phyloP scores from a whole-genome alignment of 371 early-diverging fungal species.

The Rhizopus arrhizus region DNA sequence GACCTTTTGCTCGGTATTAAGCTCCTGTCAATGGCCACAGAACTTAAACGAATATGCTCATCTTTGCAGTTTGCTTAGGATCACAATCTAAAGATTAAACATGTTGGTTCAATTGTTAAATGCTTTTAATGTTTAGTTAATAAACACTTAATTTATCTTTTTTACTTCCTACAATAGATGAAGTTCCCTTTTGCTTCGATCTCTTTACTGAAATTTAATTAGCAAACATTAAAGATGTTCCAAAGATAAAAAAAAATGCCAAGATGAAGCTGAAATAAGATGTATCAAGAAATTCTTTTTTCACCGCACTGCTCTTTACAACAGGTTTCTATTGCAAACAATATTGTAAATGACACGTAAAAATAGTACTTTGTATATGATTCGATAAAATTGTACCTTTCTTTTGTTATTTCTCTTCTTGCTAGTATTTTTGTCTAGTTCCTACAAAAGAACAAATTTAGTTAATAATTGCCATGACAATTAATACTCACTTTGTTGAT shows the following conservation, averaged over 20 bases:
- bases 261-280: not conserved
- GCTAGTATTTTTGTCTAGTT: too few species aligned
- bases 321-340: not conserved
- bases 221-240: not conserved
- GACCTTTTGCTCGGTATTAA: slow-evolving; percentile 22
- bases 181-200: not conserved
- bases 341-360: slow-evolving; percentile 1
- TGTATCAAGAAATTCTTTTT: not conserved
- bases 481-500: too few species aligned
- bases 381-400: not conserved
- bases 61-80: slow-evolving; percentile 13
- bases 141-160: not conserved
- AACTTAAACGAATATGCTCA: slow-evolving; percentile 21
- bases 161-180: not conserved
- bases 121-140: not conserved
- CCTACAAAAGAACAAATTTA: too few species aligned
- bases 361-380: not conserved
- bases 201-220: not conserved
- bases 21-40: slow-evolving; percentile 19
- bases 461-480: too few species aligned
- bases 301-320: not conserved
- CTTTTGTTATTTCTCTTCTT: slow-evolving; percentile 1
- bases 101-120: not conserved
- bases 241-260: not conserved
- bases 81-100: slow-evolving; percentile 2